phyloP scores from a whole-genome alignment of 305 asterid species.

The Fraxinus xanthoxyloides region DNA sequence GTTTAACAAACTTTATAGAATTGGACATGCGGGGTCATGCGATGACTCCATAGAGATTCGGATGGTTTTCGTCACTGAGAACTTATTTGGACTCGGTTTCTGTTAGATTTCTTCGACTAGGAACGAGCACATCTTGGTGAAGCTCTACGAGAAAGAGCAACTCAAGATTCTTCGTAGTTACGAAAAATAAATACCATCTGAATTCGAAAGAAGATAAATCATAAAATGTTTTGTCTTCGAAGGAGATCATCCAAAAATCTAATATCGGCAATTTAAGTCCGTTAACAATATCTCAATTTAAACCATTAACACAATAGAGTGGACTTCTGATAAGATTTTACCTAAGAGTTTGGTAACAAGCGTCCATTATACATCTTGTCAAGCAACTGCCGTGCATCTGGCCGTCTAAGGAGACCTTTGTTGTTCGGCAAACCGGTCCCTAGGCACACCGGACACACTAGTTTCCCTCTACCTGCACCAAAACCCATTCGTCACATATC shows the following conservation, averaged over 20 bases:
- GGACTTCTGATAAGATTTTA: background rate
- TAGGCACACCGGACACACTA: conserved; percentile 89
- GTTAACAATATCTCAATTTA: background rate
- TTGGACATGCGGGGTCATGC: background rate
- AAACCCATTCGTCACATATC: background rate
- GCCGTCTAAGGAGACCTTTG: conserved; percentile 94
- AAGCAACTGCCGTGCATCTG: conserved; percentile 70
- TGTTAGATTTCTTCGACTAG: background rate
- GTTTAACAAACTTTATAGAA: background rate
- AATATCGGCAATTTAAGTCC: background rate
- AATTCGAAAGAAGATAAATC: too few species aligned
- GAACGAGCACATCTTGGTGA: too few species aligned
- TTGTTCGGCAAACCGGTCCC: conserved; percentile 93
- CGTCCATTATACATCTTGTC: conserved; percentile 98
- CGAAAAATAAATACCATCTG: too few species aligned
- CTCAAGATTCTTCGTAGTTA: too few species aligned
- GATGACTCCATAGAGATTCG: background rate
- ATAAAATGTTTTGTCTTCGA: background rate
- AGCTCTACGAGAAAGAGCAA: too few species aligned
- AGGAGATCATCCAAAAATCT: background rate
- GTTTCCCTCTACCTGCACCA: conserved; percentile 77
- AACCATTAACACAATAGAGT: background rate
- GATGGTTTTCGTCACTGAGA: background rate
- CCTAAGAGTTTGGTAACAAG: conserved; percentile 74
- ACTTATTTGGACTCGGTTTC: background rate